Base-by-base conservation (phyloP, 495 filamentous ascomycete species). In the Neurospora sp. region DNA sequence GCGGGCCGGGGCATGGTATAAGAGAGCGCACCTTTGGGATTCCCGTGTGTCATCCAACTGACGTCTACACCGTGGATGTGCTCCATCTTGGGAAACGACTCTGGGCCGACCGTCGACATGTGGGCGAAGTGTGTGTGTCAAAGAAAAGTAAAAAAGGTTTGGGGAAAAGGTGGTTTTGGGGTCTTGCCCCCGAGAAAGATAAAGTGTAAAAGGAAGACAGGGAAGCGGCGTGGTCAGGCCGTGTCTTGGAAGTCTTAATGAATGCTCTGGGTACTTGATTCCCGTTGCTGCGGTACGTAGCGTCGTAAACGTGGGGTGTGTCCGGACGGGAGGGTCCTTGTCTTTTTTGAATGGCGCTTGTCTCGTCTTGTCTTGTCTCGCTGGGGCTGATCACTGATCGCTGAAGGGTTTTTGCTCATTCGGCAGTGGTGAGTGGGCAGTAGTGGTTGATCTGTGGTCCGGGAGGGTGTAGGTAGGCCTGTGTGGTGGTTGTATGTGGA, bases 11-110 rank as follows among this genome's bases (percentile, higher is more conserved):
- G n/a, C 12, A 61, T 61, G 27, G 27, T 27, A 27, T 27, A 27
- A 27, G 27, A 27, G 27, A 27, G 27, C 27, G 27, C 27, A 31
- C 27, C 85, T 85, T 86, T 86, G 10, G 81, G 78, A 74, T 80
- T 78, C 73, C 82, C 84, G 76, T 86, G 84, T 61, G 84, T 85
- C 83, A 91, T 87, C 90, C 90, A 92, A 71, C 85, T 87, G 70
- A 92, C 88, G 80, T 92, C 90, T 72, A 92, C 82, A 38, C 87
- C 85, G 74, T 89, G 87, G 73, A 90, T 83, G 73, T 86, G 86
- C 80, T 91, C 90, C 90, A 90, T 91, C 65, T 71, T 83, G 78
- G 53, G 53, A 31, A 61, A 61, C 22, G 72, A 70, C 39, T 74
- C 39, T 69, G 14, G 46, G 69, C 53, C 35, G 9, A 71, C 46